phyloP scores from a whole-genome alignment of 345 rosid species.

The Jatropha curcas region DNA sequence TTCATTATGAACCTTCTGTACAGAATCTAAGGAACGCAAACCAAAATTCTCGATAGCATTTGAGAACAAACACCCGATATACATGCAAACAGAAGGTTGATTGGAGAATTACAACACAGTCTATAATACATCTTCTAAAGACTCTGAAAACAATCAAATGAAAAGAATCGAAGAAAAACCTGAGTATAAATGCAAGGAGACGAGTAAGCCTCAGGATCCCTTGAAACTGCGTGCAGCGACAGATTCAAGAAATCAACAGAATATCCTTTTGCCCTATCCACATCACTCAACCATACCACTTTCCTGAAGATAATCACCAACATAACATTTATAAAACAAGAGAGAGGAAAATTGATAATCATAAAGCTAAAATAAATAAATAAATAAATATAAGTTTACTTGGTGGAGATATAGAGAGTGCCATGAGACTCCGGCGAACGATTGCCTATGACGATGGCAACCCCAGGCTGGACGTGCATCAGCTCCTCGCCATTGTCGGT shows the following conservation, averaged over 20 bases:
- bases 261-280: constrained; percentile 66
- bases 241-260: constrained; percentile 83
- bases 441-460: constrained; percentile 67
- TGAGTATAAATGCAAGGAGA: constrained; percentile 91
- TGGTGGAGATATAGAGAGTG: constrained; percentile 81
- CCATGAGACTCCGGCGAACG: constrained; percentile 71
- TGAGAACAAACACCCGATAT: neutral
- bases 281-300: constrained; percentile 83
- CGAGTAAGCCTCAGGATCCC: constrained; percentile 82
- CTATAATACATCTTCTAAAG: neutral
- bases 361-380: neutral
- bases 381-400: constrained; percentile 28
- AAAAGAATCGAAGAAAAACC: constrained; percentile 32
- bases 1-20: neutral
- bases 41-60: neutral
- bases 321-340: neutral
- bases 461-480: constrained; percentile 66
- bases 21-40: neutral
- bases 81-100: neutral
- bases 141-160: neutral
- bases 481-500: constrained; percentile 70
- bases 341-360: neutral
- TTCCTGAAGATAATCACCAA: constrained; percentile 49
- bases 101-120: neutral
- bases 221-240: constrained; percentile 86